A percentile compares a stretch with the other conserved stretches of the same genome.
Evolutionary conservation across 345 rosid genomes (phyloP).

Genomic region (Combretum micranthum): DNA sequence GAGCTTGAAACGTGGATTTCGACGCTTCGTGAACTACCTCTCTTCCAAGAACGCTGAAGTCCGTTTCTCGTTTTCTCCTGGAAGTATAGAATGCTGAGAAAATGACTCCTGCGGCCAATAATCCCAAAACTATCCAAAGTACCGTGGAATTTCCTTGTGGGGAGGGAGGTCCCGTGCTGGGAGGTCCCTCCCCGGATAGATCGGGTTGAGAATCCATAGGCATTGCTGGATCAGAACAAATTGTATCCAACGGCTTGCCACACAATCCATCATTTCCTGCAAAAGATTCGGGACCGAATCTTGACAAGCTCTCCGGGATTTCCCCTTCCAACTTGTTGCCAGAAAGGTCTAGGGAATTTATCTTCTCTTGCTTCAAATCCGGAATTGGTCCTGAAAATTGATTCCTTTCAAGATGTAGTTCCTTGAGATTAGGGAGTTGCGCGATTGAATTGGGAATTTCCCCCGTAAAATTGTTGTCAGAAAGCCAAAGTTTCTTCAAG

Average conservation of each 20-base stretch:
- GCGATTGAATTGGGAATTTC: constrained; percentile 44
- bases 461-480: constrained; percentile 47
- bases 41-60: constrained; percentile 43
- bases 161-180: background rate
- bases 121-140: constrained; percentile 1
- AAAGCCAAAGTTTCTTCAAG: constrained; percentile 50
- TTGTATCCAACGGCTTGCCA: constrained; percentile 31
- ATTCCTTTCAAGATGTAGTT: constrained; percentile 63
- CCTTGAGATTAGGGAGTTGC: constrained; percentile 35
- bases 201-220: no score
- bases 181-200: no score
- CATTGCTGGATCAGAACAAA: constrained; percentile 18
- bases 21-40: constrained; percentile 27
- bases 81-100: constrained; percentile 16
- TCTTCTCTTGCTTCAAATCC: constrained; percentile 11
- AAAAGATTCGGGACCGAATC: constrained; percentile 24
- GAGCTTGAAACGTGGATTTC: constrained; percentile 31
- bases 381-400: constrained; percentile 62
- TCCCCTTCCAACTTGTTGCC: constrained; percentile 54
- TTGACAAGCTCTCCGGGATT: constrained; percentile 33
- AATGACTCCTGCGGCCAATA: constrained; percentile 16
- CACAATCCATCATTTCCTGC: constrained; percentile 39
- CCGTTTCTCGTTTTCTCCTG: constrained; percentile 18
- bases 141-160: constrained; percentile 1
- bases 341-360: constrained; percentile 40